These are phyloP conservation scores for Paecilomyces niveus DNA, from an alignment of 2,329 filamentous ascomycete species.

Conservation along the genomic window DNA sequence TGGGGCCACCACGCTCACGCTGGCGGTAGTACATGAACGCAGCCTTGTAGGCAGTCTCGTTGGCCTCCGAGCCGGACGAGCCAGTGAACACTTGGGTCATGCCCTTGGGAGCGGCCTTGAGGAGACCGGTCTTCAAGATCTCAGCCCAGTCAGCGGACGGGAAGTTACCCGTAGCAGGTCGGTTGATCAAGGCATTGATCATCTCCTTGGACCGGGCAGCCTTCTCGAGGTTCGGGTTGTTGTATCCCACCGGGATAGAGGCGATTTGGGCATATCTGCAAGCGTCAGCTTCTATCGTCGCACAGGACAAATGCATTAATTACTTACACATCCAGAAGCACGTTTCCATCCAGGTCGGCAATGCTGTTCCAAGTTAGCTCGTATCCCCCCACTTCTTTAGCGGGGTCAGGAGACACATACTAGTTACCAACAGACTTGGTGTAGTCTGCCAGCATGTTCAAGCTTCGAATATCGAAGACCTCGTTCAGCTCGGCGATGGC, in stretches of 20 bases:
- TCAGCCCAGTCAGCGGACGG: constrained; percentile 76
- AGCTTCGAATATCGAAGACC: constrained; percentile 77
- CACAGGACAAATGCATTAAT: neutral
- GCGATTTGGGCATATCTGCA: constrained; percentile 79
- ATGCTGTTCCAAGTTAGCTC: constrained; percentile 29
- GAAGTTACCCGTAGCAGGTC: constrained; percentile 85
- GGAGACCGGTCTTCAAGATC: constrained; percentile 70
- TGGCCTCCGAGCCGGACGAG: constrained; percentile 83
- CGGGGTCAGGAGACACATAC: constrained; percentile 24
- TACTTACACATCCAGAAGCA: constrained; percentile 44
- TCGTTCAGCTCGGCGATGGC: constrained; percentile 63
- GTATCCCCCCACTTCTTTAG: neutral
- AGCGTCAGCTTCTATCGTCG: constrained; percentile 1
- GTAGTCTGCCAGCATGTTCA: constrained; percentile 79
- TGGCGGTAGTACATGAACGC: constrained; percentile 90
- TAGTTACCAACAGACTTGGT: constrained; percentile 73
- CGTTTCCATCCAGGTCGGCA: constrained; percentile 45
- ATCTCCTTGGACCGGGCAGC: constrained; percentile 71
- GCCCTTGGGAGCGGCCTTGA: constrained; percentile 75
- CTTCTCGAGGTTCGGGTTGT: constrained; percentile 68
- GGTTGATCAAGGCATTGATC: constrained; percentile 74
- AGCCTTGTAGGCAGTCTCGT: constrained; percentile 91
- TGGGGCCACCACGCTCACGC: constrained; percentile 67
- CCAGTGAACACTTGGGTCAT: constrained; percentile 86
- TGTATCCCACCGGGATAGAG: constrained; percentile 87